phyloP scores from a whole-genome alignment of 345 rosid species.

The Dovyalis caffra region DNA sequence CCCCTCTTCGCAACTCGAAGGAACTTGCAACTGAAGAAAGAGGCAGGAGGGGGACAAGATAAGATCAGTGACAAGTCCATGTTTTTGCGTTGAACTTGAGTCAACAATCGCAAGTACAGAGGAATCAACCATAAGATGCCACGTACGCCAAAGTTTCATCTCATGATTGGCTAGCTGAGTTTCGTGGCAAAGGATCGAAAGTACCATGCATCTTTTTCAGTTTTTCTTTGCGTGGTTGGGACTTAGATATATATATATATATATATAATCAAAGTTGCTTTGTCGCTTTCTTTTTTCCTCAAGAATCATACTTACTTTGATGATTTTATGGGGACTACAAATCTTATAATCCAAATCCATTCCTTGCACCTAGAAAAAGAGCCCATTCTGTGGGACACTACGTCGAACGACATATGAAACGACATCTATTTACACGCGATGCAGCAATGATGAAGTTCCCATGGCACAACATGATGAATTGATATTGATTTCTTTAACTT shows the following conservation, averaged over 20 bases:
- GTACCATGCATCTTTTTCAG: not conserved
- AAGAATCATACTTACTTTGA: not conserved
- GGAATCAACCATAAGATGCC: not conserved
- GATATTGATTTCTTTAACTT: no score
- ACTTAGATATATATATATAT: not conserved
- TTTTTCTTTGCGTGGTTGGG: not conserved
- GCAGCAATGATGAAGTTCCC: no score
- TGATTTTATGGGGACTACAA: conserved; percentile 47
- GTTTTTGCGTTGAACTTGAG: not conserved
- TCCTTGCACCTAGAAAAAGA: conserved; percentile 28
- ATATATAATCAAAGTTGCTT: not conserved
- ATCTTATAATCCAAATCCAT: conserved; percentile 29
- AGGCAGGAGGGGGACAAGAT: not conserved
- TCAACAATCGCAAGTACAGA: not conserved
- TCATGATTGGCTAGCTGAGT: not conserved
- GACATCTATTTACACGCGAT: not conserved
- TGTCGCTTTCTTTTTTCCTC: not conserved
- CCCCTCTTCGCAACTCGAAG: not conserved
- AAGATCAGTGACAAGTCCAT: not conserved
- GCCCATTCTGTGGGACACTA: conserved; percentile 20
- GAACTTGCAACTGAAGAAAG: conserved; percentile 33
- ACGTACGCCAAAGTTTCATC: not conserved
- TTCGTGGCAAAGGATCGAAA: not conserved
- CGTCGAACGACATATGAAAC: not conserved
- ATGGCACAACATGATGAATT: no score